These are phyloP conservation scores for Penicillium sclerotigenum DNA, from an alignment of 2,329 filamentous ascomycete species.

Conservation along the genomic window DNA sequence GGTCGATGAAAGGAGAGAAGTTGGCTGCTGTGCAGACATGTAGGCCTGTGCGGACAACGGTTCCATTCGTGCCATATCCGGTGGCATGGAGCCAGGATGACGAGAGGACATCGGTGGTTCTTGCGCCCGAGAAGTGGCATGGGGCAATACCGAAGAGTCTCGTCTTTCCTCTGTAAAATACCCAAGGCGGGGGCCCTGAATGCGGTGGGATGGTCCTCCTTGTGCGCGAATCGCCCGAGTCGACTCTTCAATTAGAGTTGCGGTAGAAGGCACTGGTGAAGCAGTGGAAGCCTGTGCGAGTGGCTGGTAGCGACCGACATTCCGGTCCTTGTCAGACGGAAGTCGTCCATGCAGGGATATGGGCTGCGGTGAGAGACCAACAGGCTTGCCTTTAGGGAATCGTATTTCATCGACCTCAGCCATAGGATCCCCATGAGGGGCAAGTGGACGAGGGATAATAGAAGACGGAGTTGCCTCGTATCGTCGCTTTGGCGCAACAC, in stretches of 20 bases:
- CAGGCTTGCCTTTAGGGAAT: slow-evolving; percentile 32
- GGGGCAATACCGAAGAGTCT: slow-evolving; percentile 29
- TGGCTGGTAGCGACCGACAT: slow-evolving; percentile 35
- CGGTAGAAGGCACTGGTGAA: slow-evolving; percentile 24
- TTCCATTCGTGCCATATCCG: slow-evolving; percentile 38
- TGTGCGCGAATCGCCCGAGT: slow-evolving; percentile 34
- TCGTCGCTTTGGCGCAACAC: slow-evolving; percentile 46
- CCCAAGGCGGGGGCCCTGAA: slow-evolving; percentile 44
- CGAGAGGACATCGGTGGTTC: slow-evolving; percentile 33
- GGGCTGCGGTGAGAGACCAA: slow-evolving; percentile 32
- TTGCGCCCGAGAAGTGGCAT: slow-evolving; percentile 26
- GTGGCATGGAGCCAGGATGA: slow-evolving; percentile 24
- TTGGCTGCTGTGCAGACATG: slow-evolving; percentile 28
- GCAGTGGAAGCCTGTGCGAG: slow-evolving; percentile 40
- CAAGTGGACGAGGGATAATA: slow-evolving; percentile 42
- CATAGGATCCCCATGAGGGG: slow-evolving; percentile 41
- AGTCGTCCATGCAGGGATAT: slow-evolving; percentile 32
- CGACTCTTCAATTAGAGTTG: slow-evolving; percentile 35
- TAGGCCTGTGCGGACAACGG: slow-evolving; percentile 32
- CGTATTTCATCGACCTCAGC: slow-evolving; percentile 34
- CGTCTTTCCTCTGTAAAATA: slow-evolving; percentile 45
- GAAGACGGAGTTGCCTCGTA: slow-evolving; percentile 46
- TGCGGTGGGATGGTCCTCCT: slow-evolving; percentile 30
- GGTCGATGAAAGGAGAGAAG: slow-evolving; percentile 26
- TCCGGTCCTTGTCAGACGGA: slow-evolving; percentile 37